phyloP scores from a whole-genome alignment of 140 eudicot genomes.

The Ambrosia hybrid region DNA sequence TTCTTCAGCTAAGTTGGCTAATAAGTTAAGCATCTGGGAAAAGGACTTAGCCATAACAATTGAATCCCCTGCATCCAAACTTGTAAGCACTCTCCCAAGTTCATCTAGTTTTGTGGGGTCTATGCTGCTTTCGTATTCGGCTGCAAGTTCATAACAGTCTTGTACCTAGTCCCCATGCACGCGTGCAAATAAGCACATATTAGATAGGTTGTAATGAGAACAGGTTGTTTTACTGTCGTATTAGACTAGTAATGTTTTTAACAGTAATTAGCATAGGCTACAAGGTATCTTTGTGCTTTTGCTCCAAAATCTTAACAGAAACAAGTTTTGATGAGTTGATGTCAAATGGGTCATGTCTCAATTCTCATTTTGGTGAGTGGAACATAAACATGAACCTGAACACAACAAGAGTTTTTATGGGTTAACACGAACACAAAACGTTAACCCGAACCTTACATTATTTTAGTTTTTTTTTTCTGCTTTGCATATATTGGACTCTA shows the following conservation, averaged over 20 bases:
- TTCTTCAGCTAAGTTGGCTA: slow-evolving; percentile 76
- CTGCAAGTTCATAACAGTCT: slow-evolving; percentile 70
- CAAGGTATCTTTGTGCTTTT: not conserved
- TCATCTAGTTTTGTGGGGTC: slow-evolving; percentile 67
- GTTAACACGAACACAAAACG: too few species aligned
- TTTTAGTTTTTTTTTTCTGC: too few species aligned
- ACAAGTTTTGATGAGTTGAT: not conserved
- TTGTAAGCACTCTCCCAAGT: slow-evolving; percentile 63
- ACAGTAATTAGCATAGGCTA: not conserved
- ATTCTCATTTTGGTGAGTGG: too few species aligned
- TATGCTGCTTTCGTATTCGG: slow-evolving; percentile 61
- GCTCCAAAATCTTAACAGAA: not conserved
- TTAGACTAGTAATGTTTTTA: not conserved
- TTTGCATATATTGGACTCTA: too few species aligned
- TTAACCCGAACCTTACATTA: too few species aligned
- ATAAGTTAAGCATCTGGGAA: slow-evolving; percentile 70
- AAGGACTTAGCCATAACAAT: slow-evolving; percentile 70
- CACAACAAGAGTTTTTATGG: too few species aligned
- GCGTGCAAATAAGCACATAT: not conserved
- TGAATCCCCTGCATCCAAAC: slow-evolving; percentile 79
- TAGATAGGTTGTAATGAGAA: not conserved
- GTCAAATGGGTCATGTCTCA: not conserved
- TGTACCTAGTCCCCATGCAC: slow-evolving; percentile 44
- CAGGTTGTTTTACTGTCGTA: not conserved
- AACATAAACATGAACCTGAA: too few species aligned